Conservation (phyloP, 1,284 basidiomycete species). For the Puccinia hordei region DNA sequence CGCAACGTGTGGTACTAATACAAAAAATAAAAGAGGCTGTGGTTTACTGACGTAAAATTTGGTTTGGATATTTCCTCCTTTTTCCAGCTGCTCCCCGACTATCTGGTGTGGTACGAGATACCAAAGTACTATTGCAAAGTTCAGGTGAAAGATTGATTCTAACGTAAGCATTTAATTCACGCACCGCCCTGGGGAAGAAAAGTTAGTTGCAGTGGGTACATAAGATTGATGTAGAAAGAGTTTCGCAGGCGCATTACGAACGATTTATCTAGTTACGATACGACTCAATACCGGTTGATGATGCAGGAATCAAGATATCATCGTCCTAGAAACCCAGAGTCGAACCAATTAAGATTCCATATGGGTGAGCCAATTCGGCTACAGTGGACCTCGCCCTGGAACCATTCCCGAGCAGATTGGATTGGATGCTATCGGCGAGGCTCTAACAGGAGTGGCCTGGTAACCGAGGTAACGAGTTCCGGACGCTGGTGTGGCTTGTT, state of each 20-base stretch:
- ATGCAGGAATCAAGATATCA: conserved; percentile 64
- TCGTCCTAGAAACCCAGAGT: conserved; percentile 54
- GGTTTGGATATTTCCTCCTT: no score
- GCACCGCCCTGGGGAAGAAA: neutral
- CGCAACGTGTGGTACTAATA: neutral
- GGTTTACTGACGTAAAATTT: conserved; percentile 7
- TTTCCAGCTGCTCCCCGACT: conserved; percentile 55
- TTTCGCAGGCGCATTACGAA: conserved; percentile 72
- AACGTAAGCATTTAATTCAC: neutral
- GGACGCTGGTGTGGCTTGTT: conserved; percentile 93
- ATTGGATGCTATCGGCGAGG: conserved; percentile 91
- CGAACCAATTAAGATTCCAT: conserved; percentile 69
- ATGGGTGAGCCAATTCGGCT: conserved; percentile 86
- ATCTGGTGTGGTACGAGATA: conserved; percentile 72
- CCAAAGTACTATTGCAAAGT: conserved; percentile 85
- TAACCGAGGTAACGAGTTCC: conserved; percentile 82
- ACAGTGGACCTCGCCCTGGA: conserved; percentile 80
- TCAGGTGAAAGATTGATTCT: conserved; percentile 74
- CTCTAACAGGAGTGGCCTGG: conserved; percentile 75
- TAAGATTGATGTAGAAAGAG: conserved; percentile 16
- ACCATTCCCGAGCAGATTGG: conserved; percentile 94
- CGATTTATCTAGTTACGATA: conserved; percentile 77
- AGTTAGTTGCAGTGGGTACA: neutral
- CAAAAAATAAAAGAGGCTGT: neutral
- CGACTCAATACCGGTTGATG: conserved; percentile 73